A percentile compares a stretch with the other conserved stretches of the same genome.
phyloP scores from a whole-genome alignment of 208 protist species.

The Leishmania mexicana region DNA sequence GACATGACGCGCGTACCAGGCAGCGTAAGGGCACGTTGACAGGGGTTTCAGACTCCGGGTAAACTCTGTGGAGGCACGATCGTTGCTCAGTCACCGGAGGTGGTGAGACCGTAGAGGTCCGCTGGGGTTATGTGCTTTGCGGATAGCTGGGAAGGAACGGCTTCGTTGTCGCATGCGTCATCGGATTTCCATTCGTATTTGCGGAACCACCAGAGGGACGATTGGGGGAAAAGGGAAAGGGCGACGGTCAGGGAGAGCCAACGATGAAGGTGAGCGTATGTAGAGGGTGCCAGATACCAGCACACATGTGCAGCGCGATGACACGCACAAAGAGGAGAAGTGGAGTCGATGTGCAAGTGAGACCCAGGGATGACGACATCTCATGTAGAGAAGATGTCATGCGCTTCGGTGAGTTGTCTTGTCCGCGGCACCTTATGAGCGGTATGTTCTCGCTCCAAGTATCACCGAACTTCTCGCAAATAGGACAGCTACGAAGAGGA shows the following conservation, averaged over 20 bases:
- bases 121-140: neutral
- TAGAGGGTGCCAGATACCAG: neutral
- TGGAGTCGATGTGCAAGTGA: neutral
- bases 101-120: neutral
- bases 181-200: neutral
- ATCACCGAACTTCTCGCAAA: neutral
- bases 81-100: neutral
- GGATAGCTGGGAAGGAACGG: neutral
- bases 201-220: neutral
- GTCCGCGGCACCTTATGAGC: too few relatives aligned
- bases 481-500: neutral
- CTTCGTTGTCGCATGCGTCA: neutral
- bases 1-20: neutral
- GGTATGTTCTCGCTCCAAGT: neutral
- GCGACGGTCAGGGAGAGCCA: neutral
- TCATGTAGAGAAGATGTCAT: too few relatives aligned
- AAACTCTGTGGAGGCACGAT: neutral
- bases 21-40: neutral
- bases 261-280: neutral
- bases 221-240: too few relatives aligned
- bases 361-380: neutral
- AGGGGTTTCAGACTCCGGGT: neutral
- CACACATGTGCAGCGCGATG: neutral
- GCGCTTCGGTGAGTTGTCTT: neutral
- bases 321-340: neutral